phyloP scores from a whole-genome alignment of 1,139 yeast genomes.

The Taphrina populina region DNA sequence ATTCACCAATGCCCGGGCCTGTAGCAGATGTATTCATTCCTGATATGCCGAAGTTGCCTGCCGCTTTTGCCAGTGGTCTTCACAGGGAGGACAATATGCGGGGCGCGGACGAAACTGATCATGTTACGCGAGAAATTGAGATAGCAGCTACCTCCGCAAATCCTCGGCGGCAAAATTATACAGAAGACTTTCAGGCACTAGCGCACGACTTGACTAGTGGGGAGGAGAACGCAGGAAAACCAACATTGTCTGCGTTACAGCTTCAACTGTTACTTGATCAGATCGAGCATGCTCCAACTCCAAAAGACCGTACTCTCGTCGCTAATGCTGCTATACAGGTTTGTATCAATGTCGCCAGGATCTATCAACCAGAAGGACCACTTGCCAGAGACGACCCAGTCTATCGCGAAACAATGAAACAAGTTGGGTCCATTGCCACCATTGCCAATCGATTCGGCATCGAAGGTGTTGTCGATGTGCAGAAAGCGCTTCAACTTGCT shows the following conservation, averaged over 20 bases:
- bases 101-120: no score
- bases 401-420: conserved; percentile 15
- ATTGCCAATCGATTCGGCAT: conserved; percentile 7
- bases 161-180: no score
- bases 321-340: conserved; percentile 29
- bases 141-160: background rate
- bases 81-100: no score
- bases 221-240: no score
- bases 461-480: conserved; percentile 19
- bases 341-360: conserved; percentile 5
- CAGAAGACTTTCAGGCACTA: no score
- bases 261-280: no score
- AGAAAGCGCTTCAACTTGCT: conserved; percentile 9
- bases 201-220: no score
- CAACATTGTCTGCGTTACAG: no score
- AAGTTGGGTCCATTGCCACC: conserved; percentile 9
- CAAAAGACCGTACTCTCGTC: conserved; percentile 35
- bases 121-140: background rate
- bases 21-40: conserved; percentile 10
- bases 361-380: background rate
- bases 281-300: conserved; percentile 33
- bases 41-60: background rate
- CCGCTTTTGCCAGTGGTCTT: background rate
- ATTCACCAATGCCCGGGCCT: conserved; percentile 20
- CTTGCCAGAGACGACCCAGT: conserved; percentile 7